Percentiles rank a stretch among this genome's conserved stretches.
Evolutionary conservation across 768 basidiomycete genomes (phyloP).

Genomic region (Leccinum obscurum): DNA sequence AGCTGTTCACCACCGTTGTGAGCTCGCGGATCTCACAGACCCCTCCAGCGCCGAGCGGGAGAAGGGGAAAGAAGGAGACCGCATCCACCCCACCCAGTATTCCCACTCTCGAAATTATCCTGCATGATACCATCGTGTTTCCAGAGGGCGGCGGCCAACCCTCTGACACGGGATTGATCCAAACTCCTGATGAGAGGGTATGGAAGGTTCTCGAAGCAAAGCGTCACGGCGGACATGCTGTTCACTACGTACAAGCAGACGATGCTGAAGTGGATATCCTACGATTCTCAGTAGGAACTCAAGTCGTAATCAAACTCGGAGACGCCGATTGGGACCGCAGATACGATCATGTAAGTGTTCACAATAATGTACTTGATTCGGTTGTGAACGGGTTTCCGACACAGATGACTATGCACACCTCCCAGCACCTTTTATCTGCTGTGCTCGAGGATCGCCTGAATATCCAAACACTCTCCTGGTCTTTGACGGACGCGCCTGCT

Average conservation of each 20-base stretch:
- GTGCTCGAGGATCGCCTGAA: constrained; percentile 65
- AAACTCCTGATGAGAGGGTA: constrained; percentile 40
- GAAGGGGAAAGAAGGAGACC: constrained; percentile 56
- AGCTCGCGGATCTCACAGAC: constrained; percentile 48
- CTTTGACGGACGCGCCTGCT: constrained; percentile 63
- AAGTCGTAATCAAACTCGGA: constrained; percentile 55
- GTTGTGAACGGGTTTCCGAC: neutral
- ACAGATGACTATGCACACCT: constrained; percentile 84
- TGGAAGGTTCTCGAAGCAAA: constrained; percentile 69
- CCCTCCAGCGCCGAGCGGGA: constrained; percentile 39
- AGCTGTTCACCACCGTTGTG: constrained; percentile 58
- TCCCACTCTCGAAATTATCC: constrained; percentile 61
- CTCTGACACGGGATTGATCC: constrained; percentile 65
- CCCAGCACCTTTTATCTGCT: constrained; percentile 81
- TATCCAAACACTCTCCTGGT: constrained; percentile 79
- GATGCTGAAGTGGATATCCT: constrained; percentile 42
- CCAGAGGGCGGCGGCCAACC: constrained; percentile 86
- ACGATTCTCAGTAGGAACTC: constrained; percentile 51
- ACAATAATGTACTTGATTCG: constrained; percentile 1
- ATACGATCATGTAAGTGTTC: constrained; percentile 64
- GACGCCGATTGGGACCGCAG: constrained; percentile 62
- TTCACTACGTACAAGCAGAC: constrained; percentile 63
- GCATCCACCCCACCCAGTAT: constrained; percentile 43
- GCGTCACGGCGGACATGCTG: constrained; percentile 69
- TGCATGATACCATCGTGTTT: constrained; percentile 79